A percentile compares a stretch with the other conserved stretches of the same genome.
These are phyloP conservation scores for Exsudoporus frostii DNA, from an alignment of 768 basidiomycete genomes.

Conservation along the genomic window DNA sequence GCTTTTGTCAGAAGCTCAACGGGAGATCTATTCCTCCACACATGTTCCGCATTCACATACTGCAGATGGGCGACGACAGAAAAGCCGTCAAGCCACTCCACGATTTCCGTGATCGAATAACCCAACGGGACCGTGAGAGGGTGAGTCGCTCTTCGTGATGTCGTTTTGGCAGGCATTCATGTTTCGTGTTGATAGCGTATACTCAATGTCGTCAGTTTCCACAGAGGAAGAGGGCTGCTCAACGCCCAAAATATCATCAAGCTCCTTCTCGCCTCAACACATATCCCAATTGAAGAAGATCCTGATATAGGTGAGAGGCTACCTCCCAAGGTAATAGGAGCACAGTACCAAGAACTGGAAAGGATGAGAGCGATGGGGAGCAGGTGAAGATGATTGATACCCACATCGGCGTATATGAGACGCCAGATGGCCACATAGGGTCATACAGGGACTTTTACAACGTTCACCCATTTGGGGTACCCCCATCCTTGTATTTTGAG, in stretches of 20 bases:
- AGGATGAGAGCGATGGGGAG: slow-evolving; percentile 8
- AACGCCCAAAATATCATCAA: slow-evolving; percentile 17
- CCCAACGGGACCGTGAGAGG: slow-evolving; percentile 13
- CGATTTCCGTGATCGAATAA: slow-evolving; percentile 20
- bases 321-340: slow-evolving; percentile 7
- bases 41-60: slow-evolving; percentile 24
- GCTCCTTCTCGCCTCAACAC: slow-evolving; percentile 20
- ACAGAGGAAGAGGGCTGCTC: slow-evolving; percentile 22
- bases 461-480: neutral
- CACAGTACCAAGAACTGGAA: slow-evolving; percentile 13
- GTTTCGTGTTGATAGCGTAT: slow-evolving; percentile 8
- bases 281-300: slow-evolving; percentile 18
- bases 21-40: slow-evolving; percentile 2
- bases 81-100: slow-evolving; percentile 21
- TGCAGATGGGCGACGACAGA: slow-evolving; percentile 25
- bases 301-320: slow-evolving; percentile 15
- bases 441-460: neutral
- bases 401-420: neutral
- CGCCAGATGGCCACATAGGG: neutral
- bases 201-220: slow-evolving; percentile 22
- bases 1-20: slow-evolving; percentile 12
- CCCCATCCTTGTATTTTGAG: neutral
- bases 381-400: neutral
- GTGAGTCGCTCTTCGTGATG: neutral
- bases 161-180: neutral